Evolutionary conservation across 306 rosid species (phyloP).

Genomic region (Quercus suber): DNA sequence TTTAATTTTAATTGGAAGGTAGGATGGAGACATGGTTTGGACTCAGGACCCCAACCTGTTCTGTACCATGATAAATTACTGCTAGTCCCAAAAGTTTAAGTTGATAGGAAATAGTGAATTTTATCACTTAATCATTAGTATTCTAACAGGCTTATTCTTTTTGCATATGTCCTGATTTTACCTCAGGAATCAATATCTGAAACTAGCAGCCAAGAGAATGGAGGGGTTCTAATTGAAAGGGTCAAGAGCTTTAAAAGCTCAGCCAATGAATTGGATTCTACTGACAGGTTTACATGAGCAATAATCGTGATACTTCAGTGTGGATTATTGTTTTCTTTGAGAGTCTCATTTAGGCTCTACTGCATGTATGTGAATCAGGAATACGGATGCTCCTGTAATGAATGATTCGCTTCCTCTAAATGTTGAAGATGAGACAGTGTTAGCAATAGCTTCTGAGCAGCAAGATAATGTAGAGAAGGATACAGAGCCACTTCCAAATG

Average conservation of each 20-base stretch:
- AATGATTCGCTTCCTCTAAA: slow-evolving; percentile 34
- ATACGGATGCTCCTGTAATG: slow-evolving; percentile 25
- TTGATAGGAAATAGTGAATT: too few relatives aligned
- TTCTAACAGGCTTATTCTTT: not conserved
- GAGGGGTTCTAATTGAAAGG: slow-evolving; percentile 35
- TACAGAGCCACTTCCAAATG: slow-evolving; percentile 36
- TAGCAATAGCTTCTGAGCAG: slow-evolving; percentile 30
- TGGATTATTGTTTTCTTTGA: not conserved
- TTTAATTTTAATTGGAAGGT: too few relatives aligned
- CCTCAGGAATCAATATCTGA: slow-evolving; percentile 63
- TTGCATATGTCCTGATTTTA: slow-evolving; percentile 30
- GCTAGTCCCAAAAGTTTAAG: too few relatives aligned
- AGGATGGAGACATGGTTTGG: too few relatives aligned
- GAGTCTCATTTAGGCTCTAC: slow-evolving; percentile 13
- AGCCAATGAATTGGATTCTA: slow-evolving; percentile 40
- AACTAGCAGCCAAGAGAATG: slow-evolving; percentile 55
- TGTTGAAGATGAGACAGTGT: slow-evolving; percentile 34
- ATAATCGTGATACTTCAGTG: slow-evolving; percentile 1
- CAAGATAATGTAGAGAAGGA: slow-evolving; percentile 22
- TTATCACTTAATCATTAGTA: too few relatives aligned
- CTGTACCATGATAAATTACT: too few relatives aligned
- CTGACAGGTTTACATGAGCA: slow-evolving; percentile 37
- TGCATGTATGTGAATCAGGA: slow-evolving; percentile 45
- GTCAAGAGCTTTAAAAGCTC: slow-evolving; percentile 29
- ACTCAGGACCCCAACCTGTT: too few relatives aligned